Conservation (phyloP, 2,329 filamentous ascomycete genomes). For the Celoporthe dispersa region DNA sequence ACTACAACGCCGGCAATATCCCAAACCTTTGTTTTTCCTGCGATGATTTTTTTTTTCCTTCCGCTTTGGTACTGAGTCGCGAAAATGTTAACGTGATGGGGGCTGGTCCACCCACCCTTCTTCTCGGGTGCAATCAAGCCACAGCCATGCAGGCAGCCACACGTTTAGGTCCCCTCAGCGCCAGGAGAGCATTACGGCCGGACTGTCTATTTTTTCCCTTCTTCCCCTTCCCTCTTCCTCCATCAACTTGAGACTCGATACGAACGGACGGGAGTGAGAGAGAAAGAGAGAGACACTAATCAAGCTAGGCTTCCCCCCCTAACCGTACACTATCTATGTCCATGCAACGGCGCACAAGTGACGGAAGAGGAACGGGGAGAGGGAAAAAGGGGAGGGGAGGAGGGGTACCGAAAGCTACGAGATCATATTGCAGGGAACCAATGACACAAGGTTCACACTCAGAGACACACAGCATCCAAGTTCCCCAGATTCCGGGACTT, state of each 20-base stretch:
- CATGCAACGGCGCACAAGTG: slow-evolving; percentile 22
- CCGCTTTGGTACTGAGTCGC: neutral
- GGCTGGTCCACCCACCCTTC: neutral
- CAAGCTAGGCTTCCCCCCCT: neutral
- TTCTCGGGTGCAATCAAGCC: neutral
- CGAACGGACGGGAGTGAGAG: no score
- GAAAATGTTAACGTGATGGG: neutral
- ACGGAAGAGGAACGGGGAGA: neutral
- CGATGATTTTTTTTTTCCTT: neutral
- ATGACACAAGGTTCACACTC: neutral
- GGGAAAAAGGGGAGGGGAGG: neutral
- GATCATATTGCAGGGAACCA: neutral
- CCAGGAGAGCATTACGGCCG: neutral
- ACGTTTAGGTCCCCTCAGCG: neutral
- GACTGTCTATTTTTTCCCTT: neutral
- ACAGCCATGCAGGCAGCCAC: neutral
- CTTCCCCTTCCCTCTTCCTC: no score
- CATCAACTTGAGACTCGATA: slow-evolving; percentile 3
- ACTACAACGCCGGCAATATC: neutral
- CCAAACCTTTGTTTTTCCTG: neutral
- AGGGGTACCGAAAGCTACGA: slow-evolving; percentile 6
- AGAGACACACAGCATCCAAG: slow-evolving; percentile 1
- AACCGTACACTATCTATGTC: neutral
- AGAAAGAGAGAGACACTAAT: no score
- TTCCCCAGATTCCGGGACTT: slow-evolving; percentile 17